These are phyloP conservation scores for Diaporthe ampelina DNA, from an alignment of 2,329 filamentous ascomycete genomes.

Conservation along the genomic window DNA sequence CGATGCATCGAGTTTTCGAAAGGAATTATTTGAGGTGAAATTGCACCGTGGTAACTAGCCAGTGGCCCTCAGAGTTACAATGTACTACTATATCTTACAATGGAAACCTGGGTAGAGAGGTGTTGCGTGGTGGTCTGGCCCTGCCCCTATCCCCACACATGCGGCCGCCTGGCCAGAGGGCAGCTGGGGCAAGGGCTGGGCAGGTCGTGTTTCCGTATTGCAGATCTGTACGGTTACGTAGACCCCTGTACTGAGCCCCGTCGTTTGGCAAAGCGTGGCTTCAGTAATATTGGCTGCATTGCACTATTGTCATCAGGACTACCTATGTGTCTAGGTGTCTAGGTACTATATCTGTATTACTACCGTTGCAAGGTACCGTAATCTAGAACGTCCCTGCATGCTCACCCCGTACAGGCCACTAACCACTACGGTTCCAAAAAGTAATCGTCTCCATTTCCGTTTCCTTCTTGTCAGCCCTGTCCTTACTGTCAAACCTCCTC, in stretches of 20 bases:
- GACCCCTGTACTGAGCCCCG: slow-evolving; percentile 7
- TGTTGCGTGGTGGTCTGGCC: background rate
- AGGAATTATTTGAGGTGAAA: no score
- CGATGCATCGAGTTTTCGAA: no score
- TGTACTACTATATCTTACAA: no score
- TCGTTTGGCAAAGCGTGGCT: background rate
- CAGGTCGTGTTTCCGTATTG: slow-evolving; percentile 8
- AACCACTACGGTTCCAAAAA: background rate
- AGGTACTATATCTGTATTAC: background rate
- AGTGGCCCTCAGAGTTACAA: background rate
- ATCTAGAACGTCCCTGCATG: background rate
- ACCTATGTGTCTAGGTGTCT: no score
- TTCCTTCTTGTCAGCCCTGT: background rate
- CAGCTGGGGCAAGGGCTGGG: slow-evolving; percentile 1
- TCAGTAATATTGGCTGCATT: slow-evolving; percentile 17
- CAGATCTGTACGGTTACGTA: slow-evolving; percentile 29
- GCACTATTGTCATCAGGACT: background rate
- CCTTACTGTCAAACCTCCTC: background rate
- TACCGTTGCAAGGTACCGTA: background rate
- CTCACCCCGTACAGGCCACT: background rate
- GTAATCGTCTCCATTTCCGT: background rate
- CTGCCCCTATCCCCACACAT: slow-evolving; percentile 2
- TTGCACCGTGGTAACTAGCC: background rate
- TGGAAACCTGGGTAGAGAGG: no score
- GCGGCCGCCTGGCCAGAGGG: background rate